Percentiles rank a stretch among this genome's conserved stretches.
phyloP scores from a whole-genome alignment of 2,329 filamentous ascomycete genomes.

The Arthrocladium fulminans region DNA sequence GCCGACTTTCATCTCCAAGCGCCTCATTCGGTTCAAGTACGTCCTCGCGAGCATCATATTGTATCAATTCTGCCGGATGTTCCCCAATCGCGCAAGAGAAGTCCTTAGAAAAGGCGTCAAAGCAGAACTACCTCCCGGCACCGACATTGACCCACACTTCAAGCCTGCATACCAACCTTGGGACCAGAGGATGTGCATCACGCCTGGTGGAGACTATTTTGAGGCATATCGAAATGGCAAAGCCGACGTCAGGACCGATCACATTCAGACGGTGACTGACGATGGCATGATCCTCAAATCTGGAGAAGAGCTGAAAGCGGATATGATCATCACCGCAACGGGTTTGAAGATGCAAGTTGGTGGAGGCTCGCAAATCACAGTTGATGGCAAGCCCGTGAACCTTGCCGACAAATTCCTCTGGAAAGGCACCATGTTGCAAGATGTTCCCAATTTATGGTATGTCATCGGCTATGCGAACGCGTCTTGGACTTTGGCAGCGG shows the following conservation, averaged over 20 bases:
- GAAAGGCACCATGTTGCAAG: conserved; percentile 38
- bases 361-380: conserved; percentile 28
- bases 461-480: conserved; percentile 38
- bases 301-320: conserved; percentile 33
- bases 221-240: conserved; percentile 42
- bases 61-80: conserved; percentile 20
- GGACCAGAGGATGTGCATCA: conserved; percentile 68
- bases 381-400: conserved; percentile 31
- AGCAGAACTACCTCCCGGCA: conserved; percentile 18
- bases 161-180: conserved; percentile 57
- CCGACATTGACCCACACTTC: conserved; percentile 55
- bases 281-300: conserved; percentile 42
- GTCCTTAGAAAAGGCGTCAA: conserved; percentile 16
- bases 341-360: conserved; percentile 35
- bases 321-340: conserved; percentile 39
- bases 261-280: conserved; percentile 43
- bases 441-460: conserved; percentile 35
- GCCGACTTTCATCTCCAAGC: conserved; percentile 15
- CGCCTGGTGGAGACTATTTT: conserved; percentile 53
- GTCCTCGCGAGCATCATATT: conserved; percentile 16
- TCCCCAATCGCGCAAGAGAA: conserved; percentile 15
- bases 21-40: conserved; percentile 18
- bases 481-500: conserved; percentile 38
- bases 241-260: conserved; percentile 47
- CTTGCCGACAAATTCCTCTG: conserved; percentile 33